phyloP scores from a whole-genome alignment of 805 yeast genomes.

The Candida golubevii region DNA sequence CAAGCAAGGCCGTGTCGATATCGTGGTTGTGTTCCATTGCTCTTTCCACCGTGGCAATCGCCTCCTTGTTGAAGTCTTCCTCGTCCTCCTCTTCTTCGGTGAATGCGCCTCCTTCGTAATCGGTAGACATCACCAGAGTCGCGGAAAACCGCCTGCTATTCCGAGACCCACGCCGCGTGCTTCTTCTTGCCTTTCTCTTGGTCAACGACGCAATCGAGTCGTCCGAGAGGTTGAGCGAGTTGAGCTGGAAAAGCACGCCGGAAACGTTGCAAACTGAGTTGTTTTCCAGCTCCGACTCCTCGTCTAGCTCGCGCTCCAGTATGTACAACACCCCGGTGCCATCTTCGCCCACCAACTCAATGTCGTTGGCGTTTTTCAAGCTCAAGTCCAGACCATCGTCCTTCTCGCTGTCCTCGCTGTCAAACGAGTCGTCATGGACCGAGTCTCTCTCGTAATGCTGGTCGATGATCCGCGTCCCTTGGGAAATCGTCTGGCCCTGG shows the following conservation, averaged over 20 bases:
- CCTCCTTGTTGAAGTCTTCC: slow-evolving; percentile 83
- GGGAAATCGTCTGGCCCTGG: slow-evolving; percentile 43
- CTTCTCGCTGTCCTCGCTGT: slow-evolving; percentile 37
- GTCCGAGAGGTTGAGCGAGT: slow-evolving; percentile 50
- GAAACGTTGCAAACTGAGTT: slow-evolving; percentile 34
- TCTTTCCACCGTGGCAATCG: slow-evolving; percentile 87
- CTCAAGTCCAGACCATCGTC: slow-evolving; percentile 5
- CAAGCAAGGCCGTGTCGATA: slow-evolving; percentile 86
- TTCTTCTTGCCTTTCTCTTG: slow-evolving; percentile 40
- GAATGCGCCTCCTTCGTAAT: slow-evolving; percentile 37
- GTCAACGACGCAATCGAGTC: slow-evolving; percentile 53
- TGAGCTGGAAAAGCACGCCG: slow-evolving; percentile 46
- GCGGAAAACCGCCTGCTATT: slow-evolving; percentile 32
- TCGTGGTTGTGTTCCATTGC: slow-evolving; percentile 92
- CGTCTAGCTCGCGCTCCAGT: slow-evolving; percentile 39
- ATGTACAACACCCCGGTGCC: slow-evolving; percentile 50
- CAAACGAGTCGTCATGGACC: slow-evolving; percentile 29
- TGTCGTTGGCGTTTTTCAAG: slow-evolving; percentile 8
- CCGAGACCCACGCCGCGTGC: slow-evolving; percentile 21
- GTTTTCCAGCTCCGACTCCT: slow-evolving; percentile 35
- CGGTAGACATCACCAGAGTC: slow-evolving; percentile 41
- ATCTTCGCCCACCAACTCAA: slow-evolving; percentile 42
- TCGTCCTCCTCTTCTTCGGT: slow-evolving; percentile 41
- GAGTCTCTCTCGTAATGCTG: slow-evolving; percentile 36
- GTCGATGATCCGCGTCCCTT: slow-evolving; percentile 50